Conservation (phyloP, 2,329 filamentous ascomycete species). For the Aspergillus alliaceus region DNA sequence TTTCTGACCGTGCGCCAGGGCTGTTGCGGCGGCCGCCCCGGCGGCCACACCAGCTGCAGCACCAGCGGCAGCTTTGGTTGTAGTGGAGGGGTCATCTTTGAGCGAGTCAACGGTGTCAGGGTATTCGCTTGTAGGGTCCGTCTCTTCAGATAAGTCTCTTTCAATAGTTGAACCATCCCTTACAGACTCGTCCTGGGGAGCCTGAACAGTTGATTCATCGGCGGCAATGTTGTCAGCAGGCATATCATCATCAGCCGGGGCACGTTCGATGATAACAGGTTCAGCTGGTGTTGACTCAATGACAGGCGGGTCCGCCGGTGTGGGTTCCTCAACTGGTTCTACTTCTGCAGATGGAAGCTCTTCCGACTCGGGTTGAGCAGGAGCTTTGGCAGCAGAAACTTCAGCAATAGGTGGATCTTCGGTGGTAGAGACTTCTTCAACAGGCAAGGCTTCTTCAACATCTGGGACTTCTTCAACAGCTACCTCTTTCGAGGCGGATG, state of each 20-base stretch:
- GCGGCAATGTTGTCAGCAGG: conserved; percentile 4
- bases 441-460: conserved; percentile 17
- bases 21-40: conserved; percentile 12
- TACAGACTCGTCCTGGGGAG: neutral
- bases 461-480: conserved; percentile 13
- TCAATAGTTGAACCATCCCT: conserved; percentile 7
- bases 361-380: conserved; percentile 11
- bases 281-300: conserved; percentile 8
- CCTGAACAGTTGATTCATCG: conserved; percentile 4
- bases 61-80: neutral
- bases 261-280: neutral
- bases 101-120: conserved; percentile 6
- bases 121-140: conserved; percentile 3
- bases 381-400: conserved; percentile 6
- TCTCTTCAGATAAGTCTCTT: conserved; percentile 7
- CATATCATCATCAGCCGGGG: neutral
- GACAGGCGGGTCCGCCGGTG: neutral
- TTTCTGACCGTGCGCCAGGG: conserved; percentile 18
- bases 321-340: conserved; percentile 2
- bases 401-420: conserved; percentile 8
- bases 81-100: neutral
- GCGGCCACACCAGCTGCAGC: conserved; percentile 12
- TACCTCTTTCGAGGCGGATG: neutral
- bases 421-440: conserved; percentile 11
- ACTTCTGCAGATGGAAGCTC: conserved; percentile 11